Conservation (phyloP, 1,284 basidiomycete genomes). For the Hortiboletus rubellus region DNA sequence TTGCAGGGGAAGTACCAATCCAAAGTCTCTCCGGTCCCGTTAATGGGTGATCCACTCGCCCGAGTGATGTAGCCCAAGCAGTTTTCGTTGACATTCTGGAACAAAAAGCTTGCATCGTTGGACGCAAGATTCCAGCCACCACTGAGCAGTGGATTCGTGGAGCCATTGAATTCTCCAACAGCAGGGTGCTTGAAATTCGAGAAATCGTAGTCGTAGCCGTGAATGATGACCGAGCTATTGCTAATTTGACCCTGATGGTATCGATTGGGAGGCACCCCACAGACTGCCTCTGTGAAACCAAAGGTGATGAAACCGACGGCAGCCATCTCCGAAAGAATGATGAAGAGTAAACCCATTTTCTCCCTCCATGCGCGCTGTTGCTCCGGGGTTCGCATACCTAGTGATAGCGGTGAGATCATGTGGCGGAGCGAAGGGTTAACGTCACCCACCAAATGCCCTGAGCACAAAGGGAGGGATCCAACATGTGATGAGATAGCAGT, state of each 20-base stretch:
- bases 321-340: constrained; percentile 85
- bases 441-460: constrained; percentile 59
- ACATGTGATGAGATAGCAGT: constrained; percentile 86
- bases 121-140: constrained; percentile 78
- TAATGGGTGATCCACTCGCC: constrained; percentile 67
- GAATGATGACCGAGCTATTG: constrained; percentile 84
- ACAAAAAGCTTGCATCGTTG: constrained; percentile 91
- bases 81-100: constrained; percentile 87
- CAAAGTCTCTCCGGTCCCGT: constrained; percentile 51
- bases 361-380: constrained; percentile 97
- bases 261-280: constrained; percentile 80
- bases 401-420: constrained; percentile 11
- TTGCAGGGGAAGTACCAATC: constrained; percentile 99
- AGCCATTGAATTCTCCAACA: constrained; percentile 71
- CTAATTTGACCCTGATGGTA: constrained; percentile 80
- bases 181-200: constrained; percentile 82
- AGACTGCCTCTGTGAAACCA: constrained; percentile 96
- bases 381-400: constrained; percentile 89
- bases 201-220: constrained; percentile 93
- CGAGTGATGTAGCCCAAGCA: constrained; percentile 80
- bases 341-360: constrained; percentile 91
- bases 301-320: constrained; percentile 98
- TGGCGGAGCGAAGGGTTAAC: background rate
- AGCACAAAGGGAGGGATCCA: constrained; percentile 79
- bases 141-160: constrained; percentile 79